These are phyloP conservation scores for Candida neerlandica DNA, from an alignment of 1,139 yeast species.

Conservation along the genomic window DNA sequence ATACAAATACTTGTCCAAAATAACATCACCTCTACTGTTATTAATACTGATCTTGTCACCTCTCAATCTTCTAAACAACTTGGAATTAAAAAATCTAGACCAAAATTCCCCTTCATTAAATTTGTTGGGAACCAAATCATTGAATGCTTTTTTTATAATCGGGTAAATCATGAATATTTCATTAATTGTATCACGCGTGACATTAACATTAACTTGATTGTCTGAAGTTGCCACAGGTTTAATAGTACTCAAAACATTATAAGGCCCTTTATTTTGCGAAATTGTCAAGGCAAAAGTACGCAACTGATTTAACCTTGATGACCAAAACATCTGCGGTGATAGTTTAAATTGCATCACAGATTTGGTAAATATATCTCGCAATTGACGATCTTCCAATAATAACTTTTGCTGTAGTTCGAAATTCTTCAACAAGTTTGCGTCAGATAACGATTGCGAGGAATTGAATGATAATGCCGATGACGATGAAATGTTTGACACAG, in stretches of 20 bases:
- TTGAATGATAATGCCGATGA: slow-evolving; percentile 25
- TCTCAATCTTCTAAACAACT: slow-evolving; percentile 79
- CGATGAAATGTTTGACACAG: slow-evolving; percentile 8
- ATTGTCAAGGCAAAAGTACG: slow-evolving; percentile 84
- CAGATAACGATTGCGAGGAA: slow-evolving; percentile 34
- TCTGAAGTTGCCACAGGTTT: slow-evolving; percentile 91
- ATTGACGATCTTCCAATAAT: slow-evolving; percentile 66
- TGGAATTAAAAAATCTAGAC: slow-evolving; percentile 94
- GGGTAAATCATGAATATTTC: slow-evolving; percentile 95
- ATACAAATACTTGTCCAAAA: slow-evolving; percentile 80
- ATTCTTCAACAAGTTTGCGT: slow-evolving; percentile 58
- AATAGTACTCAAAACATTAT: slow-evolving; percentile 89
- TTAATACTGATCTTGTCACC: slow-evolving; percentile 76
- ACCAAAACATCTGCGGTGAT: slow-evolving; percentile 87
- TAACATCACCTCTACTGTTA: slow-evolving; percentile 80
- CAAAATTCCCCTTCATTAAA: slow-evolving; percentile 90
- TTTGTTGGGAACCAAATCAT: slow-evolving; percentile 81
- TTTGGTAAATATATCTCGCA: slow-evolving; percentile 80
- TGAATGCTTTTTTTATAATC: slow-evolving; percentile 84
- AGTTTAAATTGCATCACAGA: slow-evolving; percentile 81
- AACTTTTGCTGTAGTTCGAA: slow-evolving; percentile 77
- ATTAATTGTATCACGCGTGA: slow-evolving; percentile 85
- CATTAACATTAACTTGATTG: slow-evolving; percentile 86
- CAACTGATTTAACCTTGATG: slow-evolving; percentile 73
- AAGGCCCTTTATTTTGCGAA: slow-evolving; percentile 88